Base-by-base conservation (phyloP, 139 green algal species). In the Chlamydomonas schloesseri region DNA sequence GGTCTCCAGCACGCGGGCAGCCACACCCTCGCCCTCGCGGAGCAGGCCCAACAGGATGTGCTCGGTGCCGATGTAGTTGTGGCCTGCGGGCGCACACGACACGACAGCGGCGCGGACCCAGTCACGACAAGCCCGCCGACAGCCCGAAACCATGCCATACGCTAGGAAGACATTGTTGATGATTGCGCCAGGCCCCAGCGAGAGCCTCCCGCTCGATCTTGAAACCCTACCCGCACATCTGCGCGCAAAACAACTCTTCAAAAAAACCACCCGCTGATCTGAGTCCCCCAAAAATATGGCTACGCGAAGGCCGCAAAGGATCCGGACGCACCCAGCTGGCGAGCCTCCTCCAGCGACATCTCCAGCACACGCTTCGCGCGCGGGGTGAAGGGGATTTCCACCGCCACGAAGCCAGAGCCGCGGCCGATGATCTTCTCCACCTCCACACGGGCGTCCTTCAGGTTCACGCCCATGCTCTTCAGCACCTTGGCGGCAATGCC, bases 41-140 rank as follows among this genome's bases (percentile, higher is more conserved):
- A 99, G 94, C 34, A 99, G 93, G 70, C 98, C 98, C 74, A 99
- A 92, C 88, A 99, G 93, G 62, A 99, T 98, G 95, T 99, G 98
- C 95, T 99, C 98, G 0, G 98, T 99, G 81, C 98, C 98, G 75
- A 99, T 99, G 96, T 99, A 99, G 92, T 99, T 99, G 96, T 99
- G 98, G 74, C 97, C 96, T 98, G 90, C 90, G 77, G 24, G 6
- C 5, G 53, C 46, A 34, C 46, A 73, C 58, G 46, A 29, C 23
- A 60, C 31, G 14, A 28, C 26, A 29, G 34, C 20, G 42, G 42
- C 42, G 42, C 42, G 42, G 42, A 50, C 42, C 42, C 42, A 50
- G 42, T 50, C 42, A 50, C 42, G 6, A 8, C 42, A 50, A 50
- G 42, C 42, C 42, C 42, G 42, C 42, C 42, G 42, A 50, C 42